phyloP scores from a whole-genome alignment of 352 stramenopile species.

The Pythium oligandrum region DNA sequence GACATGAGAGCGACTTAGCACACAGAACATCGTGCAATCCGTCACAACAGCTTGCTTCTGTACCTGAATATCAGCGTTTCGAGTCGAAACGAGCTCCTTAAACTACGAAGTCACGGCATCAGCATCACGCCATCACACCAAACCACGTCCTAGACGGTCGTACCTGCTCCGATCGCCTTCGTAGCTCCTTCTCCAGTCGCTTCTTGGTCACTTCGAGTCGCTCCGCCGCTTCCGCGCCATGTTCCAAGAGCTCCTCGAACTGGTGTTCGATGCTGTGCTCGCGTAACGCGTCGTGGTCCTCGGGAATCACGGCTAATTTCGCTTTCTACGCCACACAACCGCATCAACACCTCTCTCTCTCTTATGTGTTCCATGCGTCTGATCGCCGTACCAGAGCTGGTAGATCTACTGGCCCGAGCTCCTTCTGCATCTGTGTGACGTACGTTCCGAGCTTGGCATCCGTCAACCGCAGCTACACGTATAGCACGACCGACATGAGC shows the following conservation, averaged over 20 bases:
- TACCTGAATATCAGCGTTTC: slow-evolving; percentile 66
- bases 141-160: background rate
- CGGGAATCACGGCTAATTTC: slow-evolving; percentile 50
- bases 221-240: slow-evolving; percentile 50
- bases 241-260: slow-evolving; percentile 52
- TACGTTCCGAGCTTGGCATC: too few relatives aligned
- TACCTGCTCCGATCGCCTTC: slow-evolving; percentile 39
- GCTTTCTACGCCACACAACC: slow-evolving; percentile 31
- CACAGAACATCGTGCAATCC: background rate
- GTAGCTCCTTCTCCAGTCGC: slow-evolving; percentile 63
- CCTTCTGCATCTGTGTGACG: too few relatives aligned
- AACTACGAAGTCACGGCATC: slow-evolving; percentile 27
- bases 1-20: background rate
- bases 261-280: slow-evolving; percentile 31
- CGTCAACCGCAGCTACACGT: background rate
- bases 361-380: too few relatives aligned
- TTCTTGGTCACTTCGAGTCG: slow-evolving; percentile 57
- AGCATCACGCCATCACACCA: background rate
- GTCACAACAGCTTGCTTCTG: background rate
- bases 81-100: slow-evolving; percentile 51
- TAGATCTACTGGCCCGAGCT: too few relatives aligned
- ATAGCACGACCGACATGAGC: background rate
- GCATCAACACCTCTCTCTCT: background rate
- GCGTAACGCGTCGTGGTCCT: slow-evolving; percentile 18
- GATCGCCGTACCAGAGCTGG: too few relatives aligned